Conservation (phyloP, 2,329 filamentous ascomycete genomes). For the Fusarium algeriense region DNA sequence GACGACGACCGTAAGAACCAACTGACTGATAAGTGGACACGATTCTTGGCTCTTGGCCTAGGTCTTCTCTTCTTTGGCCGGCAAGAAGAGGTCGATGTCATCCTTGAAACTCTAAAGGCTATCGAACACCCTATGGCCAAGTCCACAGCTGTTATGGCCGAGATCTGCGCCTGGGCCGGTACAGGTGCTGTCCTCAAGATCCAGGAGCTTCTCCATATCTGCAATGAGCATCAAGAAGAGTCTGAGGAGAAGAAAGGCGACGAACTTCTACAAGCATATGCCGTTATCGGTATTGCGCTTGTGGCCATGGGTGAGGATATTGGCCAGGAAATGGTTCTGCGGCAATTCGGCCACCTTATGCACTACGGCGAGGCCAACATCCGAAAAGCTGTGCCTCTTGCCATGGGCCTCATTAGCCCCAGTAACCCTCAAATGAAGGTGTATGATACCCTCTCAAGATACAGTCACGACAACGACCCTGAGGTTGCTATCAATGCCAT, state of each 20-base stretch:
- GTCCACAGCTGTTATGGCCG: slow-evolving; percentile 92
- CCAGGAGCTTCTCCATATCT: slow-evolving; percentile 96
- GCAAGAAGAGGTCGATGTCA: slow-evolving; percentile 98
- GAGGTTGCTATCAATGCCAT: slow-evolving; percentile 99
- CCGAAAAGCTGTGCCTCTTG: slow-evolving; percentile 92
- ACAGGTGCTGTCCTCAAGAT: slow-evolving; percentile 97
- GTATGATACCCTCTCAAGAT: slow-evolving; percentile 96
- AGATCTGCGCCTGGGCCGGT: slow-evolving; percentile 98
- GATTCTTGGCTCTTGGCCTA: slow-evolving; percentile 94
- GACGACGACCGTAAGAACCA: slow-evolving; percentile 93
- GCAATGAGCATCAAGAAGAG: slow-evolving; percentile 97
- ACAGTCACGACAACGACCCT: slow-evolving; percentile 98
- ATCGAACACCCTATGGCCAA: slow-evolving; percentile 98
- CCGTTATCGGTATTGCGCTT: slow-evolving; percentile 91
- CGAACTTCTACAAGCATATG: slow-evolving; percentile 94
- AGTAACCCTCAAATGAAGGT: slow-evolving; percentile 99
- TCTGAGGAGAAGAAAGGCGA: slow-evolving; percentile 95
- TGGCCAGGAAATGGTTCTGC: slow-evolving; percentile 97
- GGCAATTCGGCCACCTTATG: slow-evolving; percentile 98
- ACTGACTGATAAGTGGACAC: slow-evolving; percentile 97
- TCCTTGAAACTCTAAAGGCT: slow-evolving; percentile 94
- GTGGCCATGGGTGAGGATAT: slow-evolving; percentile 99
- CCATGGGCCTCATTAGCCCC: slow-evolving; percentile 95
- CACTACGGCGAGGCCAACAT: slow-evolving; percentile 99
- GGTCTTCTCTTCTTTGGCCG: slow-evolving; percentile 95